Evolutionary conservation across 2,329 filamentous ascomycete species (phyloP).

Genomic region (Drechslerella stenobrocha): DNA sequence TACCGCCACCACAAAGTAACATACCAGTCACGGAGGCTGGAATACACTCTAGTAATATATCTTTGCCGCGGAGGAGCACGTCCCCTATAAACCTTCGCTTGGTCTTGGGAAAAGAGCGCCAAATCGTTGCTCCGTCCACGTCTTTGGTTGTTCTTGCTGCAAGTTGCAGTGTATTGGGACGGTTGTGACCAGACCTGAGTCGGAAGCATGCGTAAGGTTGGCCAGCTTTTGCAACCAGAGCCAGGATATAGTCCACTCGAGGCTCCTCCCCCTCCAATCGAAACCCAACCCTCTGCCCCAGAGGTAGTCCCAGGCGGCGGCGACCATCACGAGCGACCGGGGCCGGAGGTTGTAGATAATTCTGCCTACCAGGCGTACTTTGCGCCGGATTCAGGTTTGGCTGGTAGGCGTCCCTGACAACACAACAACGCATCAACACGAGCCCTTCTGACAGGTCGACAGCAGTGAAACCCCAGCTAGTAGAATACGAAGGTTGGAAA

Average conservation of each 20-base stretch:
- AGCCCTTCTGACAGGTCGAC: neutral
- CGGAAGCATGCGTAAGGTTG: conserved; percentile 24
- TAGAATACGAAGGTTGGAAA: conserved; percentile 7
- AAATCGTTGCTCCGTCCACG: too few relatives aligned
- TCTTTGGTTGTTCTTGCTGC: conserved; percentile 13
- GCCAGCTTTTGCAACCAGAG: conserved; percentile 27
- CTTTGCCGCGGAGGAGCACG: too few relatives aligned
- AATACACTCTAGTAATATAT: too few relatives aligned
- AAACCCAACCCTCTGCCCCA: conserved; percentile 18
- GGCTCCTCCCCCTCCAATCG: conserved; percentile 20
- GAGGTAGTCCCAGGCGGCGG: conserved; percentile 31
- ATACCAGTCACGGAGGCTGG: too few relatives aligned
- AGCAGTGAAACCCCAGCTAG: conserved; percentile 11
- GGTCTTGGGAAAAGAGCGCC: too few relatives aligned
- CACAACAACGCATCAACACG: neutral
- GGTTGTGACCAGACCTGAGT: neutral
- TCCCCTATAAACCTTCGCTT: too few relatives aligned
- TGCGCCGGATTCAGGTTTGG: conserved; percentile 5
- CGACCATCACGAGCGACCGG: conserved; percentile 19
- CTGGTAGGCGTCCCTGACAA: neutral
- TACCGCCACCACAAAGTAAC: too few relatives aligned
- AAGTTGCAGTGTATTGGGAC: conserved; percentile 3
- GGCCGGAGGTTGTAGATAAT: conserved; percentile 30
- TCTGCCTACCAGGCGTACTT: conserved; percentile 10
- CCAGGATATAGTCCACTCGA: conserved; percentile 23